Conservation (phyloP, 306 rosid genomes). For the Acacia acuminata region DNA sequence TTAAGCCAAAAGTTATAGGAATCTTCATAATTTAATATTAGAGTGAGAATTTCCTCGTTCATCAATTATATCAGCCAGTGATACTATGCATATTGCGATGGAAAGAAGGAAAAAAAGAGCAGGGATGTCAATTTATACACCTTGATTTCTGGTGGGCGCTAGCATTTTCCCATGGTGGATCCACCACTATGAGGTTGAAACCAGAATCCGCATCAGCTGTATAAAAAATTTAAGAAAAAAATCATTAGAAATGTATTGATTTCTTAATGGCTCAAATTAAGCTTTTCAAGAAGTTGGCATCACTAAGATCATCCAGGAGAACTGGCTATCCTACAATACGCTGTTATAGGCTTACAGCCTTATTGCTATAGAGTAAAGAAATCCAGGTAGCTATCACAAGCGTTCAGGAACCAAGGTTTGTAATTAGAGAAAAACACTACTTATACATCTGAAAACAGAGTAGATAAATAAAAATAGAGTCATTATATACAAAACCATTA, state of each 20-base stretch:
- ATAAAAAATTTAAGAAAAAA: conserved; percentile 2
- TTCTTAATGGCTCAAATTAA: conserved; percentile 11
- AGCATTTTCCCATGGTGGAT: conserved; percentile 99
- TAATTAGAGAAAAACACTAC: background rate
- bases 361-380: background rate
- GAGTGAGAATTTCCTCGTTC: background rate
- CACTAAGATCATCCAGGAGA: conserved; percentile 28
- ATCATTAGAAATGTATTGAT: background rate
- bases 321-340: background rate
- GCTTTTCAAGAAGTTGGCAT: conserved; percentile 11
- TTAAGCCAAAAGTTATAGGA: background rate
- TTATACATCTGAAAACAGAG: background rate
- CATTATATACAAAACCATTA: conserved; percentile 46
- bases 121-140: conserved; percentile 29
- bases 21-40: background rate
- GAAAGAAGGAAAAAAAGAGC: background rate
- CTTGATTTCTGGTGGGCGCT: conserved; percentile 83
- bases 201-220: conserved; percentile 64
- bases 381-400: background rate
- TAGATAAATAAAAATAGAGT: conserved; percentile 19
- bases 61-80: background rate
- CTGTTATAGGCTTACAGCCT: conserved; percentile 1
- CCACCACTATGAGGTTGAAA: conserved; percentile 76
- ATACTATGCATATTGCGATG: background rate
- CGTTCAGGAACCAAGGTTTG: conserved; percentile 17